Evolutionary conservation across 805 yeast genomes (phyloP).

Genomic region (Candida easanensis): DNA sequence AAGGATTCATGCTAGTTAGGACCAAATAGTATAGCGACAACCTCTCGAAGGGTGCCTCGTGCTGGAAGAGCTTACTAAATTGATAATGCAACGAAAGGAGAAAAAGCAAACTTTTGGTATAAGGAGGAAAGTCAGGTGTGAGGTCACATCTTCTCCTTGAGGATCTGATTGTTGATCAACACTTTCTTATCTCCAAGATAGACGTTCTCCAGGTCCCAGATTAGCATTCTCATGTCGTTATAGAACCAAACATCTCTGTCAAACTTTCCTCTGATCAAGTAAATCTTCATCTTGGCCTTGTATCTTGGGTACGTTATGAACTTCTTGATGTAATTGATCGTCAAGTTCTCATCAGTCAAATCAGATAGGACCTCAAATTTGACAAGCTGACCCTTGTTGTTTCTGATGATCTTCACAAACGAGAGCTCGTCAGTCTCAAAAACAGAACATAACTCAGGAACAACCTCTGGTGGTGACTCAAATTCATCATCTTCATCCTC

Average conservation of each 20-base stretch:
- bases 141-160: background rate
- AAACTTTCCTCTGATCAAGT: slow-evolving; percentile 26
- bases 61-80: background rate
- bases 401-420: slow-evolving; percentile 38
- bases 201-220: slow-evolving; percentile 27
- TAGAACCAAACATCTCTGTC: slow-evolving; percentile 28
- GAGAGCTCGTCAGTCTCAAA: slow-evolving; percentile 25
- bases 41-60: no score
- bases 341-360: slow-evolving; percentile 11
- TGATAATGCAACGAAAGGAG: background rate
- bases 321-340: slow-evolving; percentile 32
- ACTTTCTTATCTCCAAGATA: slow-evolving; percentile 20
- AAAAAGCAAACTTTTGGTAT: no score
- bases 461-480: slow-evolving; percentile 7
- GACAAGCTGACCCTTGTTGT: slow-evolving; percentile 35
- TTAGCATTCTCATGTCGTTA: slow-evolving; percentile 29
- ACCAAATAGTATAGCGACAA: background rate
- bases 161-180: slow-evolving; percentile 23
- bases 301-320: slow-evolving; percentile 42
- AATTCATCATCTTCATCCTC: slow-evolving; percentile 20
- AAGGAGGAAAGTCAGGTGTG: no score
- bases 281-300: slow-evolving; percentile 43
- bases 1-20: background rate
- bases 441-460: slow-evolving; percentile 18
- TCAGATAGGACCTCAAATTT: slow-evolving; percentile 34